A percentile compares a stretch with the other conserved stretches of the same genome.
These are phyloP conservation scores for Apiospora koreana DNA, from an alignment of 2,329 filamentous ascomycete genomes.

Conservation along the genomic window DNA sequence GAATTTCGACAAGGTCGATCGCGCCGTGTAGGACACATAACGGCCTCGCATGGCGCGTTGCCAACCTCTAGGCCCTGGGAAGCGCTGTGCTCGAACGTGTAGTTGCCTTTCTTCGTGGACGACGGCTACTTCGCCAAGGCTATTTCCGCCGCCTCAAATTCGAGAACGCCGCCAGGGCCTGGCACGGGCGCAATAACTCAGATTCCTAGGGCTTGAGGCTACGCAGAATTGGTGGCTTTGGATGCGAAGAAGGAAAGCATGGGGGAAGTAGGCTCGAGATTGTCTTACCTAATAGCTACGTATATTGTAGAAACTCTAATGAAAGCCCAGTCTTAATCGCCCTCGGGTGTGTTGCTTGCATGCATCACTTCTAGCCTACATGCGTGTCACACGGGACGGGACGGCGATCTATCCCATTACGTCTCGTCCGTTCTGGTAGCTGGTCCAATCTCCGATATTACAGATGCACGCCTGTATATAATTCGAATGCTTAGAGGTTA, in stretches of 20 bases:
- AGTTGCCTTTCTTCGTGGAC: no score
- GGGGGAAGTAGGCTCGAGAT: background rate
- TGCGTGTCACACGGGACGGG: background rate
- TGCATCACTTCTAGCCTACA: background rate
- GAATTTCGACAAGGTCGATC: constrained; percentile 34
- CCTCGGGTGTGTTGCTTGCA: background rate
- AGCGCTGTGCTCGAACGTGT: no score
- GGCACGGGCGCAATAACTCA: no score
- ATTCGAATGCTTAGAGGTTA: background rate
- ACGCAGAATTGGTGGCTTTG: constrained; percentile 35
- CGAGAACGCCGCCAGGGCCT: no score
- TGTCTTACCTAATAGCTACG: background rate
- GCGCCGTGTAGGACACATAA: constrained; percentile 31
- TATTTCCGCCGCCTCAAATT: no score
- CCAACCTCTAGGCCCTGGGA: no score
- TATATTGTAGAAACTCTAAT: background rate
- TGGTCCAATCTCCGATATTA: background rate
- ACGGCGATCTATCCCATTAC: background rate
- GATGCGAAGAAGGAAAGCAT: constrained; percentile 20
- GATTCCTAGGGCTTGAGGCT: no score
- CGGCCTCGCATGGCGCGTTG: no score
- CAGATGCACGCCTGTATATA: background rate
- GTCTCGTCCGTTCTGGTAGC: background rate
- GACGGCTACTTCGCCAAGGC: no score
- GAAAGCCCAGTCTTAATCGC: background rate